Evolutionary conservation across 441 rosid species (phyloP), one percentile per base, ranked within the genome.

Genomic region (Populus tomentosa): DNA sequence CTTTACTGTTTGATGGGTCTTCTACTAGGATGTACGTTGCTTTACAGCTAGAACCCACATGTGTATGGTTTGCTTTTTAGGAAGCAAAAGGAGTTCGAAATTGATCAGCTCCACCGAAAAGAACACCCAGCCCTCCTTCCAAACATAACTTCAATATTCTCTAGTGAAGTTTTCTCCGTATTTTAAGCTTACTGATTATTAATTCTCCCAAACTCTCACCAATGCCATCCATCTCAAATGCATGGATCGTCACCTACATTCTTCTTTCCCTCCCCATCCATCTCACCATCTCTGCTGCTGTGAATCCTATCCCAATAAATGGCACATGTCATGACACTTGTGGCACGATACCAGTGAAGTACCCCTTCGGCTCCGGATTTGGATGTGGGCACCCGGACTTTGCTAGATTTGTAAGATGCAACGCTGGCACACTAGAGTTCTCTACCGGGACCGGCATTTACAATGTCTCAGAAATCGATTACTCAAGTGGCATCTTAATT

Each of bases 321-420:
- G 82, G 84, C 50, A 82, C 86, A 11, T 90, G 92, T 53, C 82
- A 70, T 38, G 78, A 82, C 75, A 74, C 84, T 8, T 90, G 92
- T 65, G 93, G 91, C 24, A 36, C 84, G 28, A 67, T 88, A 77
- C 78, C 89, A 3, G 83, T 87, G 53, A 86, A 82, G 64, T 87
- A 76, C 80, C 94, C 90, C 24, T 90, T 90, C 33, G 93, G 91
- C 30, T 77, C 87, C 23, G 89, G 84, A 35, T 86, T 80, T 74
- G 92, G 94, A 7, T 90, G 94, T 65, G 91, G 94, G 18, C 91
- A 86, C 42, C 91, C 92, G 26, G 89, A 81, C 69, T 89, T 90
- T 75, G 79, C 86, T 53, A 86, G 90, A 79, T 87, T 84, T 77
- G 74, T 88, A 67, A 88, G 79, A 80, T 90, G 92, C 75, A 85